Evolutionary conservation across 2,329 filamentous ascomycete species (phyloP), one percentile per base, ranked within the genome.

Genomic region (Colletotrichum tabaci): DNA sequence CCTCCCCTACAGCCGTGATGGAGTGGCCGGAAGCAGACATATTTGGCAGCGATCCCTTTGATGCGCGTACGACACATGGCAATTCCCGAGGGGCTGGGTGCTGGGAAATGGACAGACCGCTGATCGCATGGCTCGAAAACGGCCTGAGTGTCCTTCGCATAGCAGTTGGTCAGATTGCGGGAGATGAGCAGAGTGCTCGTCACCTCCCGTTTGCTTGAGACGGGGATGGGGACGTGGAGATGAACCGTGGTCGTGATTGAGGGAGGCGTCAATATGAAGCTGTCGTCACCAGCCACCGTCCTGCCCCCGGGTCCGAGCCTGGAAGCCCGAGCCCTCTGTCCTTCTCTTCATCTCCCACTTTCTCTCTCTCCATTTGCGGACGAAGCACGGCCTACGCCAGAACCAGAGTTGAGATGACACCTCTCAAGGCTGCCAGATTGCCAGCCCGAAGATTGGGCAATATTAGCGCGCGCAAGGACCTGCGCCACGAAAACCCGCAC

Each of bases 351-450:
- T 30, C 4, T 35, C 30, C 9, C 30, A 35, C 30, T 8, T 2
- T 35, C 8, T 35, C 30, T 35, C 58, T 55, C 44, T 62, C 44
- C 38, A 8, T 40, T 23, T 30, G 57, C 50, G 64, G 57, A 66
- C 58, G 46, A 63, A 35, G 56, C 63, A 35, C 57, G 21, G 16
- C 35, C 30, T 12, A 3, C 15, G 13, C 46, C 61, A 63, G 8
- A 53, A 63, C 40, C 57, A 63, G 62, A 62, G 63, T 67, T 63
- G 40, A 53, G 64, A 71, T 71, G 68, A 52, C 64, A 71, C 57
- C 57, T 68, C 64, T 71, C 49, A 62, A 44, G 68, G 46, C 64
- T 71, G 68, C 68, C 68, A 71, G 40, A 63, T 35, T 49, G 56
- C 65, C 65, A 63, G 35, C 38, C 44, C 68, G 30, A 18, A 58